These are phyloP conservation scores for Silybum marianum DNA, from an alignment of 129 eudicot species.

Conservation along the genomic window DNA sequence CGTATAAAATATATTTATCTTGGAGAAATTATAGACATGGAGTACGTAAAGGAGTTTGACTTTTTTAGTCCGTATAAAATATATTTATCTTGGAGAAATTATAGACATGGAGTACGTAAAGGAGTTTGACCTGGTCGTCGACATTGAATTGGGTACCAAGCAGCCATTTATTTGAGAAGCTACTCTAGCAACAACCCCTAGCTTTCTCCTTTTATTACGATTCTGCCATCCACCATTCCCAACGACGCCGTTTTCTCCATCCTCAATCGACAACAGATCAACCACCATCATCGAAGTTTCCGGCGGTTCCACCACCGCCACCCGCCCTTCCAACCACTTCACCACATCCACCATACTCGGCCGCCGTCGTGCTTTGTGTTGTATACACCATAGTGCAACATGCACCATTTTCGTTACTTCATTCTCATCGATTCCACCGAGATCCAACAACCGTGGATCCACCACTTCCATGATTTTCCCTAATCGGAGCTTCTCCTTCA, in stretches of 20 bases:
- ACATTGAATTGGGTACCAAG: neutral
- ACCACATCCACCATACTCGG: slow-evolving; percentile 81
- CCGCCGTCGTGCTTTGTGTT: slow-evolving; percentile 63
- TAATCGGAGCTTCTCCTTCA: slow-evolving; percentile 48
- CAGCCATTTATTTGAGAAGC: slow-evolving; percentile 35
- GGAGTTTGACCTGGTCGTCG: slow-evolving; percentile 26
- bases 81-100: slow-evolving; percentile 55
- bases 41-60: slow-evolving; percentile 44
- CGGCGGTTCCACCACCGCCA: slow-evolving; percentile 67
- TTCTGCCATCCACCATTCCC: slow-evolving; percentile 33
- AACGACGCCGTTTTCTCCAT: slow-evolving; percentile 11
- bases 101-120: slow-evolving; percentile 50
- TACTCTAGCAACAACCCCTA: slow-evolving; percentile 41
- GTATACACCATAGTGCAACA: slow-evolving; percentile 83
- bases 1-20: slow-evolving; percentile 37
- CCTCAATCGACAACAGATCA: slow-evolving; percentile 49
- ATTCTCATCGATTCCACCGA: slow-evolving; percentile 44
- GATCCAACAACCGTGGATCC: slow-evolving; percentile 53
- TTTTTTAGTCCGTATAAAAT: neutral
- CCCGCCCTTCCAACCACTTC: slow-evolving; percentile 76
- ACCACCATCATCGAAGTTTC: slow-evolving; percentile 67
- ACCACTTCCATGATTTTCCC: slow-evolving; percentile 67
- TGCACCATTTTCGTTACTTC: slow-evolving; percentile 55
- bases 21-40: slow-evolving; percentile 54
- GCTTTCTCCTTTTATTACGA: slow-evolving; percentile 33